phyloP scores from a whole-genome alignment of 2,329 filamentous ascomycete species.

The Diplodia sapinea region DNA sequence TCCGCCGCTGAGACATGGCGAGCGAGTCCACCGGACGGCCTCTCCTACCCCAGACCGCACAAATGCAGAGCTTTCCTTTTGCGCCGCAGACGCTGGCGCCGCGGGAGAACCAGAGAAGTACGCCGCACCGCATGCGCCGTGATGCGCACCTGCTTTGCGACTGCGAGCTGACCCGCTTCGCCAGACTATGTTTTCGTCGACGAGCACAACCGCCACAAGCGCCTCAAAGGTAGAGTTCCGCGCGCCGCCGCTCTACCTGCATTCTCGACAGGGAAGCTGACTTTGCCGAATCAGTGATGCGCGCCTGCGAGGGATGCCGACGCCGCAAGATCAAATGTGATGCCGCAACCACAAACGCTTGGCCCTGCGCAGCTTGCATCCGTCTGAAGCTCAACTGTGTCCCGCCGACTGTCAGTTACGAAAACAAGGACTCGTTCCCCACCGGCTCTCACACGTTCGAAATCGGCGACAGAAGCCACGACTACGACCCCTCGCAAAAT shows the following conservation, averaged over 20 bases:
- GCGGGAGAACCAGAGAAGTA: constrained; percentile 84
- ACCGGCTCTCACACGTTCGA: constrained; percentile 49
- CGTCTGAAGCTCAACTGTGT: constrained; percentile 92
- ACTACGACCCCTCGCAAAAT: constrained; percentile 42
- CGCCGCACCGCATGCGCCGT: constrained; percentile 44
- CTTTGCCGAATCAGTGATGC: constrained; percentile 71
- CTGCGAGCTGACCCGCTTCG: constrained; percentile 34
- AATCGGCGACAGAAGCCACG: constrained; percentile 47
- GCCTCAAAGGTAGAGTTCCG: constrained; percentile 75
- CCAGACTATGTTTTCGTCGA: constrained; percentile 98
- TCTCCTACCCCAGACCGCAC: constrained; percentile 69
- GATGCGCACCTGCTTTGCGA: not conserved
- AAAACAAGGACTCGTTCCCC: constrained; percentile 59
- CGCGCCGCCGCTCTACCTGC: constrained; percentile 30
- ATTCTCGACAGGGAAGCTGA: constrained; percentile 30
- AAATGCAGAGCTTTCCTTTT: constrained; percentile 79
- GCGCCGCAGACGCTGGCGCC: constrained; percentile 68
- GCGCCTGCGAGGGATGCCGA: constrained; percentile 93
- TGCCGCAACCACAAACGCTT: constrained; percentile 93
- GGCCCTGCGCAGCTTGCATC: constrained; percentile 94
- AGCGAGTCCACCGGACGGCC: constrained; percentile 67
- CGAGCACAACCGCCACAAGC: constrained; percentile 97
- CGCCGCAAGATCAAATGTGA: constrained; percentile 98
- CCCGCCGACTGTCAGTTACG: constrained; percentile 80
- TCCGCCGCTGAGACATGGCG: constrained; percentile 57